Base-by-base conservation (phyloP, 2,329 filamentous ascomycete species). In the Neopestalotiopsis sp. region DNA sequence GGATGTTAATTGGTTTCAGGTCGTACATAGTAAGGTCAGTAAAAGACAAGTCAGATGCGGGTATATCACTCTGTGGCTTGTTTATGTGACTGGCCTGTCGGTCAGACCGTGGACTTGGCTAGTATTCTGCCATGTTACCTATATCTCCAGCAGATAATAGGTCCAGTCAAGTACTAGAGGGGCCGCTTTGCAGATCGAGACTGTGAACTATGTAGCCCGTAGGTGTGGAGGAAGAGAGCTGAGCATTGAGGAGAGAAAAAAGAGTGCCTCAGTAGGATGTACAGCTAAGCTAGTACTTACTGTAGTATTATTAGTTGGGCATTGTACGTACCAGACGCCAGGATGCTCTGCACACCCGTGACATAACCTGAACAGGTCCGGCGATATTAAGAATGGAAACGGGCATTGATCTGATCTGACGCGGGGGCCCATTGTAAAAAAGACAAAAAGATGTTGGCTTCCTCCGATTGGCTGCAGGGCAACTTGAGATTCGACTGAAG, bases 401-500 rank as follows among this genome's bases (percentile, higher is more conserved):
- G 45, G 17, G 45, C 45, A 52, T 20, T 52, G 45, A 52, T 52
- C 45, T 52, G 45, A 52, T 52, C 45, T 52, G 45, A 20, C 17
- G 45, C 17, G 45, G 20, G 45, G 45, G 17, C 45, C 45, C 45
- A 52, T 52, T n/a, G 14, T 52, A n/a, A 24, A 52, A 20, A 17
- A 52, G 17, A 52, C 5, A 24, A 49, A 49, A 49, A 52, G 17
- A 52, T n/a, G 45, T 52, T 52, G 45, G 57, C 57, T n/a, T 59
- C 12, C 57, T 59, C 57, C 57, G 57, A 59, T 59, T 59, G 57
- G 57, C 57, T 59, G 57, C 20, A 28, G 20, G 17, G 45, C 24
- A 28, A 28, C 24, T 28, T 7, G 49, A 56, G 34, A n/a, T 52
- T 52, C 17, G 45, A 52, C 24, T 28, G 45, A 20, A 7, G 20